A percentile compares a stretch with the other conserved stretches of the same genome.
Conservation (phyloP, 441 rosid genomes). For the Adansonia gregorii region DNA sequence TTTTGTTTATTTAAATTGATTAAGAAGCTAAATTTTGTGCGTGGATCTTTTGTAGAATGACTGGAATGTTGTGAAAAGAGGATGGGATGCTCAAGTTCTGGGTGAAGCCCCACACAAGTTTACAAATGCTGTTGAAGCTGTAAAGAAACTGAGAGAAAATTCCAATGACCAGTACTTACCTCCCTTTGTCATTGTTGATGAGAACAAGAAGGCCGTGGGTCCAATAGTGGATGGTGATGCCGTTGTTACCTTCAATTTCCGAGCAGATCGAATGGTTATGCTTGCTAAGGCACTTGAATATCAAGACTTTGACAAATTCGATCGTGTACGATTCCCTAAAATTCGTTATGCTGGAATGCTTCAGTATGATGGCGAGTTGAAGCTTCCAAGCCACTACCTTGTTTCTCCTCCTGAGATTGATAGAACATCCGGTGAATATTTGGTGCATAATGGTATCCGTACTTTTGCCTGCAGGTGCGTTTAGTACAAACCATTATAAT, state of each 20-base stretch:
- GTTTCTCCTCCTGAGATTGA: conserved; percentile 98
- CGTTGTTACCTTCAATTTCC: conserved; percentile 90
- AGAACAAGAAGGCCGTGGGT: conserved; percentile 78
- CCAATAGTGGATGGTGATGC: conserved; percentile 96
- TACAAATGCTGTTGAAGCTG: conserved; percentile 80
- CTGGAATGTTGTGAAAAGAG: conserved; percentile 90
- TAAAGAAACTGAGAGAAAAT: conserved; percentile 73
- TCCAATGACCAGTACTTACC: conserved; percentile 90
- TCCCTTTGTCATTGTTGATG: conserved; percentile 92
- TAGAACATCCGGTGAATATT: conserved; percentile 95
- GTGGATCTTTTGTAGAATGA: conserved; percentile 65
- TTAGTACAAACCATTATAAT: neutral
- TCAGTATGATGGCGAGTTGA: conserved; percentile 93
- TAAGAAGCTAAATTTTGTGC: conserved; percentile 11
- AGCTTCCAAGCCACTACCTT: conserved; percentile 86
- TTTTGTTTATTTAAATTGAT: neutral
- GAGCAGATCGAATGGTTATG: conserved; percentile 98
- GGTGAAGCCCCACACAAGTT: conserved; percentile 98
- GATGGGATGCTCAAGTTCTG: conserved; percentile 99
- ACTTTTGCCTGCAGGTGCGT: conserved; percentile 98
- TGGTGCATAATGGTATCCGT: conserved; percentile 76
- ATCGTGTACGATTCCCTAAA: conserved; percentile 85
- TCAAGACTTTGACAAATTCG: conserved; percentile 85
- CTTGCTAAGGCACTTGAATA: conserved; percentile 91
- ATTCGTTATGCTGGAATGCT: conserved; percentile 96